Evolutionary conservation across 768 basidiomycete genomes (phyloP), one percentile per base, ranked within the genome.

Genomic region (Boletus reticuloceps): DNA sequence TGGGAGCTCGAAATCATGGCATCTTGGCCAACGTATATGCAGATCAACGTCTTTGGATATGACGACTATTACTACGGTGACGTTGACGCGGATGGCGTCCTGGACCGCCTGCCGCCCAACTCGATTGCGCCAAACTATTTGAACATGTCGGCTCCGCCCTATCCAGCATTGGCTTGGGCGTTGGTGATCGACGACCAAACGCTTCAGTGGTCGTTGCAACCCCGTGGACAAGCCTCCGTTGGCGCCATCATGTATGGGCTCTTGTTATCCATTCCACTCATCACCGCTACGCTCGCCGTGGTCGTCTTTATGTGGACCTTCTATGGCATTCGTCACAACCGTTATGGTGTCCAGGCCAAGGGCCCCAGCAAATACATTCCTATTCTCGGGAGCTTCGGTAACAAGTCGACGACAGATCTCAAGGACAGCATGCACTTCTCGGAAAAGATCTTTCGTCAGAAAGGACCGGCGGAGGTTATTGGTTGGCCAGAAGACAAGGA

Each of bases 401-500:
- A 80, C 70, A 89, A 84, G 67, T 90, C 91, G 7, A 81, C 81
- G 51, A 70, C 84, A 29, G 88, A 89, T 54, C 66, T 89, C 62
- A 91, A 88, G 72, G 89, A 91, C 36, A 65, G 67, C 16, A 60
- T 72, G 4, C 79, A 80, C 7, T 74, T 90, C 37, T 76, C 82
- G 6, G 92, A 94, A 69, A 94, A 93, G 73, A 65, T 88, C 9
- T 87, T 86, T 57, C 60, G 83, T 39, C 77, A 80, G 64, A 88
- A 87, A 64, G 75, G 79, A 20, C 78, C 78, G 11, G 65, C 70
- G n/a, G 89, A 92, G 40, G 77, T 93, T 56, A 93, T 97, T 54
- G 94, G 94, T n/a, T 97, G 94, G 94, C 94, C 94, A 0, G 94
- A 97, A 68, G 88, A 90, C 74, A 89, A 87, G 75, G 81, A 86